Evolutionary conservation across 805 yeast species (phyloP).

Genomic region (Saccharomycopsis sp.): DNA sequence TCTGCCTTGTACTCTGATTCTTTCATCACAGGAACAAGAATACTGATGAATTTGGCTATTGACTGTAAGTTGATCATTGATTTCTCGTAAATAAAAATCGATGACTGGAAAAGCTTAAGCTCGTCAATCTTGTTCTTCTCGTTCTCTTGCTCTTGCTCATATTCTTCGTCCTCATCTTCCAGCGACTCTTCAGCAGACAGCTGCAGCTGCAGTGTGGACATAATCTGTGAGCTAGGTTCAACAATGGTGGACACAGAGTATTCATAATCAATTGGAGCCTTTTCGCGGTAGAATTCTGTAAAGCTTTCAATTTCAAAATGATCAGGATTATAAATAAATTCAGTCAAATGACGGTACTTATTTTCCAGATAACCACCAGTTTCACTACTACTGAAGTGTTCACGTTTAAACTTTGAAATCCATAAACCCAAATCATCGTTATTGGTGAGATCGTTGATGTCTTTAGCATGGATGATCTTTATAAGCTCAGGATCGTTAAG

Average conservation of each 20-base stretch:
- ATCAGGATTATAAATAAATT: background rate
- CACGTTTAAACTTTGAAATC: background rate
- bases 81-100: background rate
- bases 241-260: constrained; percentile 1
- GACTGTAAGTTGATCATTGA: background rate
- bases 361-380: background rate
- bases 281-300: constrained; percentile 5
- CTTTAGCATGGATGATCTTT: background rate
- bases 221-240: background rate
- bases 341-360: background rate
- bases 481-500: background rate
- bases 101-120: background rate
- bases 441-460: background rate
- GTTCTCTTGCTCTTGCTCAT: background rate
- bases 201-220: background rate
- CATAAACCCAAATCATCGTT: background rate
- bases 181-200: background rate
- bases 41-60: background rate
- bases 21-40: background rate
- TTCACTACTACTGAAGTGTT: background rate
- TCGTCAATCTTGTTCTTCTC: background rate
- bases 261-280: constrained; percentile 15
- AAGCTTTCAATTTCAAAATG: constrained; percentile 11
- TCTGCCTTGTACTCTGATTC: background rate
- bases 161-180: background rate